phyloP scores from a whole-genome alignment of 179 eudicot species.

The Dionaea muscipula region DNA sequence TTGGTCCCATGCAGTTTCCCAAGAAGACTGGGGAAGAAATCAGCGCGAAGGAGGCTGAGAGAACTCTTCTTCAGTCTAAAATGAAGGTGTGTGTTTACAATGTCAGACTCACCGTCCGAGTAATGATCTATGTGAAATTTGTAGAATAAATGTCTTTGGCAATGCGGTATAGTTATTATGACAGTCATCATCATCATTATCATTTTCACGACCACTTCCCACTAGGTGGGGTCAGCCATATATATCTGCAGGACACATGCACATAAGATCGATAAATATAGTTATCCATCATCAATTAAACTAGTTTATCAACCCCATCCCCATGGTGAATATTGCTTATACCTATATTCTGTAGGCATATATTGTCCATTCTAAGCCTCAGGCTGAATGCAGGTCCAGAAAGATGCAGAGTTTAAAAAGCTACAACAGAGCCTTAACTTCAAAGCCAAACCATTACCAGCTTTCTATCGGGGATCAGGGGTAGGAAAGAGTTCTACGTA shows the following conservation, averaged over 20 bases:
- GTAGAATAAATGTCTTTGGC: too few species aligned
- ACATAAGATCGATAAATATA: too few species aligned
- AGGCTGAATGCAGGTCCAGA: neutral
- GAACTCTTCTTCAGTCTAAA: conserved; percentile 2
- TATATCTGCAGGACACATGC: too few species aligned
- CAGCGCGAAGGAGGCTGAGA: conserved; percentile 4
- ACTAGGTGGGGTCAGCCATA: too few species aligned
- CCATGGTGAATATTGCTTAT: neutral
- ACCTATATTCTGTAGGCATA: neutral
- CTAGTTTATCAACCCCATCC: neutral
- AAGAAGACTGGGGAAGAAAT: conserved; percentile 8
- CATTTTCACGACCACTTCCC: too few species aligned
- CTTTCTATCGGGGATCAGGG: conserved; percentile 1
- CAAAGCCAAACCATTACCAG: neutral
- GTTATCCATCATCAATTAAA: neutral
- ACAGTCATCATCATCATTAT: too few species aligned
- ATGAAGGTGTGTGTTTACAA: conserved; percentile 4
- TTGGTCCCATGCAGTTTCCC: neutral
- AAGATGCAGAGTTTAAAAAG: conserved; percentile 2
- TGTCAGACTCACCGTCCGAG: neutral
- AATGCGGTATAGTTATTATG: too few species aligned
- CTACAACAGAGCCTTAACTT: conserved; percentile 1
- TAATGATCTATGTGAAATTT: too few species aligned
- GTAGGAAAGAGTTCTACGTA: neutral
- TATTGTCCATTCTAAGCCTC: neutral